Evolutionary conservation across 1,139 yeast genomes (phyloP).

Genomic region (Diutina pseudorugosa): DNA sequence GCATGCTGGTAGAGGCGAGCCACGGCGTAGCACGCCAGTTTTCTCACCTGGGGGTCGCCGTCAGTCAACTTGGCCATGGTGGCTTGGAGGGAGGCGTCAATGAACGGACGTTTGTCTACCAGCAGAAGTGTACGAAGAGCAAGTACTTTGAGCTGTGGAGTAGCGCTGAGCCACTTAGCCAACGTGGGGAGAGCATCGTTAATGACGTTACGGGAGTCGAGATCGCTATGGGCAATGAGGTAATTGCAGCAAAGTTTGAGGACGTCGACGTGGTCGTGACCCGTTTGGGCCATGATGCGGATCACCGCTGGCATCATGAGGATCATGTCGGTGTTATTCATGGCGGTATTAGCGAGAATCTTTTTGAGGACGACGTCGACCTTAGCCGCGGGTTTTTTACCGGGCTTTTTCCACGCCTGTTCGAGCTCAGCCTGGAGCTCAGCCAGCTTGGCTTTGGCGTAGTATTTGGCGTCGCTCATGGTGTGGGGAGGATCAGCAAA

Average conservation of each 20-base stretch:
- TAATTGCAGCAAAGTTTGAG: neutral
- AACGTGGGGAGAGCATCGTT: neutral
- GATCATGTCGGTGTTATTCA: conserved; percentile 72
- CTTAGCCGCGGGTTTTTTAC: conserved; percentile 27
- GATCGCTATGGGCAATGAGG: neutral
- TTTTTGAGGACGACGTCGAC: conserved; percentile 59
- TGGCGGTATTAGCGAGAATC: conserved; percentile 70
- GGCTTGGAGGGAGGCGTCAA: neutral
- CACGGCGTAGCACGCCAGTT: conserved; percentile 51
- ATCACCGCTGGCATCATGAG: conserved; percentile 56
- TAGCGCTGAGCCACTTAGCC: neutral
- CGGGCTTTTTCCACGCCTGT: conserved; percentile 37
- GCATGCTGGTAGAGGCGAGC: conserved; percentile 57
- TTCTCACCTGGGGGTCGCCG: conserved; percentile 21
- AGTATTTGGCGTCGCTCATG: conserved; percentile 34
- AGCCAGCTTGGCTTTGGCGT: conserved; percentile 33
- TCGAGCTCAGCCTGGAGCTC: conserved; percentile 47
- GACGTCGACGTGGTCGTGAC: neutral
- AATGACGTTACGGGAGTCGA: neutral
- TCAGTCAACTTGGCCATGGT: neutral
- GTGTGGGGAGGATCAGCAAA: neutral
- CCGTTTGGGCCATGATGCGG: conserved; percentile 31
- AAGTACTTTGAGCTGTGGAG: neutral
- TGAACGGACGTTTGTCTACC: neutral
- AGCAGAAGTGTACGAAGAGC: neutral